Conservation (phyloP, 176 grass and related monocot species). For the Ananas comosus region DNA sequence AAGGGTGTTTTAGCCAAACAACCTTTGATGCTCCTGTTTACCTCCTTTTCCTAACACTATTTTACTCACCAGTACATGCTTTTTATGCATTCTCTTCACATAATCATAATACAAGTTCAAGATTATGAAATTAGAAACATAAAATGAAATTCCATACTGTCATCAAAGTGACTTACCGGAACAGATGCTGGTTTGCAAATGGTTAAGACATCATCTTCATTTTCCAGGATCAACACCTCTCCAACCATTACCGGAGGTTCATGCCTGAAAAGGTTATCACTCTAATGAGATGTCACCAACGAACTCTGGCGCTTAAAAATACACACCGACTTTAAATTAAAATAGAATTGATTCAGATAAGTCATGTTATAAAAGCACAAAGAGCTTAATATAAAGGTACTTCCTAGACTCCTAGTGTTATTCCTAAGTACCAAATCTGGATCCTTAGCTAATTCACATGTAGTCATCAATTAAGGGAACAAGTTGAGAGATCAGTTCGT, state of each 20-base stretch:
- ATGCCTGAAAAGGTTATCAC: conserved; percentile 42
- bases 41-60: too few species aligned
- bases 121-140: neutral
- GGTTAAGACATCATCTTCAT: conserved; percentile 80
- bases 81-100: too few species aligned
- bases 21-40: too few species aligned
- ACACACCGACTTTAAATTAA: neutral
- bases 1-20: too few species aligned
- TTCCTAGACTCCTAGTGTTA: neutral
- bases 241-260: conserved; percentile 78
- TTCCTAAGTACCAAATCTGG: too few species aligned
- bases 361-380: neutral
- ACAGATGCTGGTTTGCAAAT: conserved; percentile 90
- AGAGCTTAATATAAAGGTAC: neutral
- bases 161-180: conserved; percentile 47
- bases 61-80: too few species aligned
- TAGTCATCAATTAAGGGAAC: too few species aligned
- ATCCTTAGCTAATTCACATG: too few species aligned
- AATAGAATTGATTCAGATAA: neutral
- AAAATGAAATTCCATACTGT: neutral
- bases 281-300: neutral
- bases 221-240: conserved; percentile 65
- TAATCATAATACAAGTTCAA: too few species aligned
- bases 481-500: too few species aligned
- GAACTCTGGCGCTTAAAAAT: neutral